Evolutionary conservation across 2,329 filamentous ascomycete genomes (phyloP), one percentile per base, ranked within the genome.

Genomic region (Nigrograna mackinnonii): DNA sequence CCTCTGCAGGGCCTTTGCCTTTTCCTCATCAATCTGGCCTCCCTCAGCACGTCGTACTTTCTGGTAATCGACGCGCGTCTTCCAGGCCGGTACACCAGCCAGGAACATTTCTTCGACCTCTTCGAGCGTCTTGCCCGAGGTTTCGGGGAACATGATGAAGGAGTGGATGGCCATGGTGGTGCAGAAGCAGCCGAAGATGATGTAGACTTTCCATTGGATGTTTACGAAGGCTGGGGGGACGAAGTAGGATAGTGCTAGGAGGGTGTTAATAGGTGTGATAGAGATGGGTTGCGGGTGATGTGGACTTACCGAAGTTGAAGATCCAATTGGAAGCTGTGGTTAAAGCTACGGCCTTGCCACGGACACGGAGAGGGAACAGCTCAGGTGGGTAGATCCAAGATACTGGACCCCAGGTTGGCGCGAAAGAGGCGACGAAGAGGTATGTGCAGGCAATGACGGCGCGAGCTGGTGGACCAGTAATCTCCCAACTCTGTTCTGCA

Each of bases 171-270:
- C 83, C 56, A 87, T 86, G 5, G 76, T 75, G 1, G 77, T 77
- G 61, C 86, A 87, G 73, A 90, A 89, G 13, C 83, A 77, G 11
- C 79, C 88, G 59, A 92, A 92, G 50, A 92, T 76, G 66, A 91
- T 80, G 67, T 91, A 91, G 49, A 83, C 83, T 55, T 79, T 62
- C 72, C 78, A 82, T 41, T 68, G 57, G 50, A 82, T 82, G 60
- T 77, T 82, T 51, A 77, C 76, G 51, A 83, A 83, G 0, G 79
- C 76, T 0, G 79, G 79, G 0, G 80, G 78, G 0, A 81, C 76
- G 49, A 83, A 83, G 57, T 79, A 66, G 1, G 55, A 58, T 5
- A 85, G 71, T 0, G 79, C 75, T n/a, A n/a, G n/a, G n/a, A n/a
- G 62, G 79, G n/a, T n/a, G n/a, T n/a, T n/a, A n/a, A n/a, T n/a